Conservation (phyloP, 2,329 filamentous ascomycete genomes). For the Exserohilum rostratum region DNA sequence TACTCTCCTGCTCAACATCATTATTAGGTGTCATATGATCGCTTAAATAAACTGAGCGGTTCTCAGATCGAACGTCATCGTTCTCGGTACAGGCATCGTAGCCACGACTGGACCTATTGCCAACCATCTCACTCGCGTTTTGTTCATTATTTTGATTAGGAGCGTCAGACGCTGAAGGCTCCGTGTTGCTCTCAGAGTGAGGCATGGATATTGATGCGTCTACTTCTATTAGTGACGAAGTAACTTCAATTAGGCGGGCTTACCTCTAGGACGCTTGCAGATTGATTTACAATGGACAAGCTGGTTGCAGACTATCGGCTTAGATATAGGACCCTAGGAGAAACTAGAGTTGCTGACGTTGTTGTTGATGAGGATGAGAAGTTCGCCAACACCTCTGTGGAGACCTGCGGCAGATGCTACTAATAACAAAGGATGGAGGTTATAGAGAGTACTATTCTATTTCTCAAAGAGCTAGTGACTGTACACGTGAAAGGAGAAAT, state of each 20-base stretch:
- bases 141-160: background rate
- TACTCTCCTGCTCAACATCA: background rate
- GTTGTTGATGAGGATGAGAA: background rate
- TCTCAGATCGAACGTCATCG: background rate
- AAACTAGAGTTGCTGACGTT: background rate
- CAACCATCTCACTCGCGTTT: background rate
- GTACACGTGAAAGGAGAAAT: background rate
- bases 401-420: background rate
- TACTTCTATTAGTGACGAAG: background rate
- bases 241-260: background rate
- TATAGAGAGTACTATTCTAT: background rate
- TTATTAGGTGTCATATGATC: slow-evolving; percentile 4
- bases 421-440: background rate
- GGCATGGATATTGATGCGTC: background rate
- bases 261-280: background rate
- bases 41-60: background rate
- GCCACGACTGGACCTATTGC: background rate
- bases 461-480: background rate
- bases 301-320: background rate
- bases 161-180: background rate
- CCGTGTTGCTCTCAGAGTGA: background rate
- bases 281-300: background rate
- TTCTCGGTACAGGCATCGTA: background rate
- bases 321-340: background rate
- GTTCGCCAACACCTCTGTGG: background rate